Conservation (phyloP, 176 grass and related monocot species). For the Saccharum spontaneum region DNA sequence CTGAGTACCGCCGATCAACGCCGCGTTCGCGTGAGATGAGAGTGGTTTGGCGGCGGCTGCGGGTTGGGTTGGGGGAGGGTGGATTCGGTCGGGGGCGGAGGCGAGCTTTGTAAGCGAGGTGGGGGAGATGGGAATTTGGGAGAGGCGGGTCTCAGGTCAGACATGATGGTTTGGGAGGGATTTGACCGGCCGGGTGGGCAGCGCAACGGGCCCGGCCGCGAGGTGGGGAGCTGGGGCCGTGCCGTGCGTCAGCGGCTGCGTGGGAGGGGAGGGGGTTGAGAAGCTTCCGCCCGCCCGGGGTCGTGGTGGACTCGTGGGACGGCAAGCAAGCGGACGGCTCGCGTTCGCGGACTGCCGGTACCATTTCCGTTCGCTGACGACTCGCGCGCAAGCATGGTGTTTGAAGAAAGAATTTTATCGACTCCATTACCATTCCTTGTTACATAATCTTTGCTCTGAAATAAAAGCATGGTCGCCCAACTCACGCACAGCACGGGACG, state of each 20-base stretch:
- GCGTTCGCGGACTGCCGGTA: neutral
- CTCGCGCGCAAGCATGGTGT: too few relatives aligned
- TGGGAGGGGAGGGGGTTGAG: neutral
- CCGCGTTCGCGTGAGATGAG: neutral
- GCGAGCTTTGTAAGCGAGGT: conserved; percentile 22
- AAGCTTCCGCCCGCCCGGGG: conserved; percentile 21
- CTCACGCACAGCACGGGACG: neutral
- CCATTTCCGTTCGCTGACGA: neutral
- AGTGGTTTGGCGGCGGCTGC: neutral
- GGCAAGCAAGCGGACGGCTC: neutral
- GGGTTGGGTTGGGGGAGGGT: neutral
- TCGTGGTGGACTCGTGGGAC: too few relatives aligned
- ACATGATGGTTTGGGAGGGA: neutral
- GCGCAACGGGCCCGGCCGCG: neutral
- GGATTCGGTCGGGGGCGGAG: conserved; percentile 37
- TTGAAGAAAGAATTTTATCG: too few relatives aligned
- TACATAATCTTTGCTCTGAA: neutral
- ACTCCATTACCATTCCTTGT: neutral
- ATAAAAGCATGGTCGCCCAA: neutral
- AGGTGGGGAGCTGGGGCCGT: neutral
- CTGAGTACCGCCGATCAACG: neutral
- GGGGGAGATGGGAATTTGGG: neutral
- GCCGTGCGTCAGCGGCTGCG: conserved; percentile 24
- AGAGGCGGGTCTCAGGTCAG: neutral
- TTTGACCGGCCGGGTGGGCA: conserved; percentile 23